Conservation (phyloP, 345 rosid species). For the Aurinia saxatilis region DNA sequence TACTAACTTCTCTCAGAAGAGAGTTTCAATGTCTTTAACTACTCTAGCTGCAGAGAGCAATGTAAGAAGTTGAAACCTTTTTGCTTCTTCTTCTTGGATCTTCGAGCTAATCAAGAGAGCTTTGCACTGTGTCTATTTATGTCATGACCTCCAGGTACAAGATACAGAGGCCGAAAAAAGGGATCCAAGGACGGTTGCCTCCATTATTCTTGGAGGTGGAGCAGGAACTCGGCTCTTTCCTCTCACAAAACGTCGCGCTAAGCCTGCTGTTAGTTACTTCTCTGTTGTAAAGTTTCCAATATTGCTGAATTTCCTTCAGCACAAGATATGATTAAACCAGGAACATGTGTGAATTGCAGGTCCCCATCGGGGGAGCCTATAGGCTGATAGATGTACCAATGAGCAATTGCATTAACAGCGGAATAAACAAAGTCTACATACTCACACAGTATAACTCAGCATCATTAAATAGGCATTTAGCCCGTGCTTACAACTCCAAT, state of each 20-base stretch:
- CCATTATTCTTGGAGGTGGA: slow-evolving; percentile 90
- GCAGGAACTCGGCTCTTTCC: slow-evolving; percentile 99
- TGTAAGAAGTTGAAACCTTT: slow-evolving; percentile 25
- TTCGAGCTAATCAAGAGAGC: neutral
- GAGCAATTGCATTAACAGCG: slow-evolving; percentile 97
- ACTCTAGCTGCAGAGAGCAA: slow-evolving; percentile 38
- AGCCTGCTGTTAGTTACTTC: slow-evolving; percentile 65
- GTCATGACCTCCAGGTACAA: slow-evolving; percentile 43
- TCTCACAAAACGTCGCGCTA: slow-evolving; percentile 92
- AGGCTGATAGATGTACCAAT: slow-evolving; percentile 96
- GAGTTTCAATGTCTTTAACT: slow-evolving; percentile 48
- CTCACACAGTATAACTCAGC: slow-evolving; percentile 93
- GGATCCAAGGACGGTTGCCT: slow-evolving; percentile 69
- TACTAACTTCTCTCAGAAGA: slow-evolving; percentile 21
- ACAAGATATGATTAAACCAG: neutral
- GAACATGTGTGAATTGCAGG: slow-evolving; percentile 32
- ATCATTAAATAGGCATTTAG: slow-evolving; percentile 78
- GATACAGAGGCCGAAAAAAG: slow-evolving; percentile 59
- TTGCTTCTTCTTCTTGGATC: neutral
- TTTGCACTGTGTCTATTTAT: neutral
- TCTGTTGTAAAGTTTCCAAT: neutral
- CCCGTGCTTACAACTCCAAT: slow-evolving; percentile 80
- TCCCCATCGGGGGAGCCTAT: slow-evolving; percentile 89
- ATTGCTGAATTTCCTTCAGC: neutral
- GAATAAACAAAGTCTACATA: slow-evolving; percentile 90